Base-by-base conservation (phyloP, 2,329 filamentous ascomycete genomes). In the Salinomyces thailandicus region DNA sequence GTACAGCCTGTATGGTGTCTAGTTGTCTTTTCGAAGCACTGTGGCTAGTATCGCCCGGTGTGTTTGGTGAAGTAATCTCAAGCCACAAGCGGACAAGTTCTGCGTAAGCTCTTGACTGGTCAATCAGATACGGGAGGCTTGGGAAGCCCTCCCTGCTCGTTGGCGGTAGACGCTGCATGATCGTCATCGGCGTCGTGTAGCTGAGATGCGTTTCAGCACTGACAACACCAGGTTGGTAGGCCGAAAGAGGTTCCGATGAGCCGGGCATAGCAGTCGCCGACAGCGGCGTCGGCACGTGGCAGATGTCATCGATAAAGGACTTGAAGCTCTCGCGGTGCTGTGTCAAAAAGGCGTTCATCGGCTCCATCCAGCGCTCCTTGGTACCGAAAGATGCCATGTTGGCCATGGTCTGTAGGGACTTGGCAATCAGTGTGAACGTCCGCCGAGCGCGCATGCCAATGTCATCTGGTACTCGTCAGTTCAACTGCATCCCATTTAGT, bases 281-380 rank as follows among this genome's bases (percentile, higher is more conserved):
- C 33, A 75, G 72, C 31, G 86, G 80, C 3, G 79, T 74, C 1
- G 85, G 79, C 36, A 95, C 84, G 6, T 80, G 76, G 63, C 89
- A 95, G 31, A 95, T 75, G 18, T 77, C 71, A 55, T 96, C 87
- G 42, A 95, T 81, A 50, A 87, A 95, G 31, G 79, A 73, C 57
- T 87, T 93, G 60, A 95, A 85, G 26, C 82, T 75, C 49, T 80
- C 72, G 14, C 86, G 76, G 52, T 93, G 80, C 1, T 75, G 69
- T 6, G 70, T 72, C 31, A 96, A 66, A 51, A 95, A 95, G 29
- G 74, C 75, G 55, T 95, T 96, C 89, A 96, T 96, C 0, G 86
- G 86, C 62, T 94, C 87, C 87, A 96, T 95, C 85, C 86, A 96
- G n/a, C 81, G 78, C 60, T 96, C 89, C 57, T 94, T 93, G 54